Percentiles rank a stretch among this genome's conserved stretches.
phyloP scores from a whole-genome alignment of 129 eudicot species.

The Centaurea solstitialis region DNA sequence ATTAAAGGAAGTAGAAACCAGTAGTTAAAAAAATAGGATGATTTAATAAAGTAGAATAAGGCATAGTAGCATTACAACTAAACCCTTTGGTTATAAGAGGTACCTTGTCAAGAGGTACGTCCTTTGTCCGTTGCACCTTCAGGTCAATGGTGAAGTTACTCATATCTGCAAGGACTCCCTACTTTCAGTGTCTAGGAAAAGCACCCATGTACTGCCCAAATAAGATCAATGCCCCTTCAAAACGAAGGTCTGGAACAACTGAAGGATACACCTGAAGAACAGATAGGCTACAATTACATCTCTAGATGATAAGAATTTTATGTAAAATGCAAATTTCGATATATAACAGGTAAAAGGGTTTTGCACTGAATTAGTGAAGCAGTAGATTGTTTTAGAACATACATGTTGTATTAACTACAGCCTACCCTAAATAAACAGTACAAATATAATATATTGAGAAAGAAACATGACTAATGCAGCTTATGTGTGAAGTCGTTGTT shows the following conservation, averaged over 20 bases:
- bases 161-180: slow-evolving; percentile 54
- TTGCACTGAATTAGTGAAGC: background rate
- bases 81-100: background rate
- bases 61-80: background rate
- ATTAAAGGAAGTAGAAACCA: background rate
- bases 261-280: slow-evolving; percentile 61
- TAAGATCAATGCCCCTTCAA: slow-evolving; percentile 59
- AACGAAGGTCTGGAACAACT: slow-evolving; percentile 63
- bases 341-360: background rate
- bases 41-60: background rate
- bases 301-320: background rate
- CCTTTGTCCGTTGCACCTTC: slow-evolving; percentile 65
- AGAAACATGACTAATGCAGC: background rate
- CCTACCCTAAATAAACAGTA: background rate
- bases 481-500: background rate
- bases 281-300: slow-evolving; percentile 11
- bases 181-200: slow-evolving; percentile 61
- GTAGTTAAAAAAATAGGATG: no score
- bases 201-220: slow-evolving; percentile 75
- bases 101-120: slow-evolving; percentile 71
- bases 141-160: slow-evolving; percentile 53
- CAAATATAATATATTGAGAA: background rate
- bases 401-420: background rate
- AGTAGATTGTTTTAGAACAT: background rate
- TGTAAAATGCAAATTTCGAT: background rate